Percentiles rank a stretch among this genome's conserved stretches.
Evolutionary conservation across 352 stramenopile genomes (phyloP).

Genomic region (Globisporangium echinulatum): DNA sequence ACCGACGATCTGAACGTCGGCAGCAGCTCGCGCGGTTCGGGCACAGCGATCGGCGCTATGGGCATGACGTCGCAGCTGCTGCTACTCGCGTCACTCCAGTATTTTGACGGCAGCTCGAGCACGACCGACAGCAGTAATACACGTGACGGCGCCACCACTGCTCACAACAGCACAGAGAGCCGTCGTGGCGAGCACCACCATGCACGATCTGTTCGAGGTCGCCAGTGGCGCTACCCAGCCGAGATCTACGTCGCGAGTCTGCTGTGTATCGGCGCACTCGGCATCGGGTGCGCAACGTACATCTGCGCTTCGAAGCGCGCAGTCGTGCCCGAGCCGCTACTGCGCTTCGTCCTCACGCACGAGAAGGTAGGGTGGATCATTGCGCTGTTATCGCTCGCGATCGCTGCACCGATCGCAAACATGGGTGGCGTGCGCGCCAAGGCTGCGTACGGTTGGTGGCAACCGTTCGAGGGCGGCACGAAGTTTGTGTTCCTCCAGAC

Average conservation of each 20-base stretch:
- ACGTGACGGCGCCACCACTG: no score
- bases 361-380: slow-evolving; percentile 37
- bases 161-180: background rate
- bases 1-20: slow-evolving; percentile 12
- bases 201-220: background rate
- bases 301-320: slow-evolving; percentile 1
- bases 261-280: slow-evolving; percentile 22
- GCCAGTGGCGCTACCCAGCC: slow-evolving; percentile 6
- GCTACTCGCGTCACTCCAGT: slow-evolving; percentile 40
- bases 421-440: slow-evolving; percentile 27
- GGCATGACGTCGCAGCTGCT: slow-evolving; percentile 46
- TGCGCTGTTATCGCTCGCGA: slow-evolving; percentile 22
- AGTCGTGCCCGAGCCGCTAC: background rate
- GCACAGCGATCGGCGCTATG: slow-evolving; percentile 29
- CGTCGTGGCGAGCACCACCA: no score
- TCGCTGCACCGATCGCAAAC: slow-evolving; percentile 33
- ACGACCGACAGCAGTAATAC: background rate
- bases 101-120: slow-evolving; percentile 17
- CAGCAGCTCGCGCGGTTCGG: slow-evolving; percentile 16
- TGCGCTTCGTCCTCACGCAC: slow-evolving; percentile 17
- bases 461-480: slow-evolving; percentile 47
- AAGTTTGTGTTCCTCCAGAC: slow-evolving; percentile 58
- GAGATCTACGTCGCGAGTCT: slow-evolving; percentile 32
- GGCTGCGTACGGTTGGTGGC: slow-evolving; percentile 31
- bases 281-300: slow-evolving; percentile 21